Evolutionary conservation across 2,329 filamentous ascomycete genomes (phyloP).

Genomic region (Cladosporium sp.): DNA sequence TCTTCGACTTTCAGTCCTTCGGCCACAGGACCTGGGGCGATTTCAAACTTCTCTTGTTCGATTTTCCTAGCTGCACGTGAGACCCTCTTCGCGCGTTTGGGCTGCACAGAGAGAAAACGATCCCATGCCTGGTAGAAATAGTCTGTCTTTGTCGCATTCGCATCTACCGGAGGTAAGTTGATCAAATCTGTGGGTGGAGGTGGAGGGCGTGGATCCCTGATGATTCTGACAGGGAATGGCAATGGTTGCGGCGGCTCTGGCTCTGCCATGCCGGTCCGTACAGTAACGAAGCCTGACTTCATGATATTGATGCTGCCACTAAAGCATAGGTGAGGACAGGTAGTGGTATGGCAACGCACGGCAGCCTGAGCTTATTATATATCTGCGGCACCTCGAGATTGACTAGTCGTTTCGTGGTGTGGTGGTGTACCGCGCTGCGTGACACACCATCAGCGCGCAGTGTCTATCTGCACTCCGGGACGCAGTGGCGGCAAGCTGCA

Average conservation of each 20-base stretch:
- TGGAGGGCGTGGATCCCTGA: constrained; percentile 2
- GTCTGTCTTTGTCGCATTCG: constrained; percentile 6
- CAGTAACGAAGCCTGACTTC: constrained; percentile 9
- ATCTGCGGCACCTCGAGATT: neutral
- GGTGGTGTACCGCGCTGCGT: too few species aligned
- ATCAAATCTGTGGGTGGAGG: neutral
- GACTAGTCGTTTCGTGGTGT: neutral
- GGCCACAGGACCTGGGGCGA: neutral
- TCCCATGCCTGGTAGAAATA: constrained; percentile 27
- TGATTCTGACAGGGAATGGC: constrained; percentile 8
- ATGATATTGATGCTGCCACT: neutral
- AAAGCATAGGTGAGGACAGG: too few species aligned
- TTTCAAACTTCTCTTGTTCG: constrained; percentile 15
- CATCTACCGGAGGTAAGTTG: neutral
- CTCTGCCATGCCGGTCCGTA: constrained; percentile 2
- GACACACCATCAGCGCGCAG: too few species aligned
- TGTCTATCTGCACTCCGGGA: too few species aligned
- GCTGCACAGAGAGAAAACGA: constrained; percentile 27
- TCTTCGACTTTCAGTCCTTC: constrained; percentile 22
- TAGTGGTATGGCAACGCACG: neutral
- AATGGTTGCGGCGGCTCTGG: constrained; percentile 4
- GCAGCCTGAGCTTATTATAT: neutral
- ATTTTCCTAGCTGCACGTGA: constrained; percentile 20
- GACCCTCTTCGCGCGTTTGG: constrained; percentile 24
- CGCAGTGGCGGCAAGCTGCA: too few species aligned